Percentiles rank a stretch among this genome's conserved stretches.
These are phyloP conservation scores for Tephrocybe rancida DNA, from an alignment of 768 basidiomycete species.

Conservation along the genomic window DNA sequence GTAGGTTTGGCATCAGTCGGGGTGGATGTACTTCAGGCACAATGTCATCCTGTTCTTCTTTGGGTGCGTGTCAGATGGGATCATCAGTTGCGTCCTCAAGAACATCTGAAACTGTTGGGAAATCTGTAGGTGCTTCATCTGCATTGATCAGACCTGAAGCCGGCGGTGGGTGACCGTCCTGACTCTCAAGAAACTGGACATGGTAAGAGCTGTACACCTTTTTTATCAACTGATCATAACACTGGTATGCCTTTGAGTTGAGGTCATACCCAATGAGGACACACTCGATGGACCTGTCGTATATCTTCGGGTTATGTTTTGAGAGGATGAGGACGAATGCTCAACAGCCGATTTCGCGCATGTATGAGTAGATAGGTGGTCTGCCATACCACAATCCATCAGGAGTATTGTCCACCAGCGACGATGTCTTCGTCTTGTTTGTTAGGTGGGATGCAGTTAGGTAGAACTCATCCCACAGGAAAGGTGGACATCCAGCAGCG, in stretches of 20 bases:
- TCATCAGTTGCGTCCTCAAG: too few species aligned
- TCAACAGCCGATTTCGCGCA: slow-evolving; percentile 33
- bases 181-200: slow-evolving; percentile 27
- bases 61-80: too few species aligned
- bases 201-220: slow-evolving; percentile 24
- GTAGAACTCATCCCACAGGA: slow-evolving; percentile 31
- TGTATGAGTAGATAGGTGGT: slow-evolving; percentile 28
- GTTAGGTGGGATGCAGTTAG: slow-evolving; percentile 21
- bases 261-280: slow-evolving; percentile 37
- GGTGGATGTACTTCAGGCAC: too few species aligned
- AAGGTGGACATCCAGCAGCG: slow-evolving; percentile 20
- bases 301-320: slow-evolving; percentile 30
- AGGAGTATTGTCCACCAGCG: slow-evolving; percentile 16
- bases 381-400: slow-evolving; percentile 21
- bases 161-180: slow-evolving; percentile 8
- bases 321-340: slow-evolving; percentile 35
- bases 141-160: neutral
- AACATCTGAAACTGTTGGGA: too few species aligned
- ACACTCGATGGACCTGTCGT: slow-evolving; percentile 28
- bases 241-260: slow-evolving; percentile 33
- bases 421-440: slow-evolving; percentile 5
- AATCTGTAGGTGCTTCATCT: too few species aligned
- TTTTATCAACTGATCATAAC: slow-evolving; percentile 24
- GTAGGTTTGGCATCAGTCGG: too few species aligned
- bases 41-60: too few species aligned